phyloP scores from a whole-genome alignment of 345 rosid genomes.

The Linum lewisii region DNA sequence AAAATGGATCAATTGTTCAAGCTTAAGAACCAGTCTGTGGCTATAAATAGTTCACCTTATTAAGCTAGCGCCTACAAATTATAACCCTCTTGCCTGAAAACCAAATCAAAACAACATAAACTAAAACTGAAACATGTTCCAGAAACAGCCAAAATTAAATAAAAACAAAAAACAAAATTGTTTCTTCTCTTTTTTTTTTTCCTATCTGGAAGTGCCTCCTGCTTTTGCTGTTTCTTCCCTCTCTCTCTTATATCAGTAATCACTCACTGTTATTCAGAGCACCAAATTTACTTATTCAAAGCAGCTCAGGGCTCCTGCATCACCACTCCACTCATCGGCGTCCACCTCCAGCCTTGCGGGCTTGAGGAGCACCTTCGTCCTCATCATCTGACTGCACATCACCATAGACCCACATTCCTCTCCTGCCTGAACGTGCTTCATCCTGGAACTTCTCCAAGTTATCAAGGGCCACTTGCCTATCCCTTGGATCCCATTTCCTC shows the following conservation, averaged over 20 bases:
- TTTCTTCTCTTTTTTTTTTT: no score
- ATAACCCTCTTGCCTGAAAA: slow-evolving; percentile 3
- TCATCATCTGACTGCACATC: slow-evolving; percentile 92
- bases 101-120: not conserved
- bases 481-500: slow-evolving; percentile 69
- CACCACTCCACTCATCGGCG: slow-evolving; percentile 35
- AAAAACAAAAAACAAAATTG: no score
- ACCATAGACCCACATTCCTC: slow-evolving; percentile 88
- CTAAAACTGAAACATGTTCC: slow-evolving; percentile 13
- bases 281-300: no score
- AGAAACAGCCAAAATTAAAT: no score
- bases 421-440: slow-evolving; percentile 59
- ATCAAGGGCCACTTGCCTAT: slow-evolving; percentile 52
- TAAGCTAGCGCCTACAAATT: slow-evolving; percentile 4
- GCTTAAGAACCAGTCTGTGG: not conserved
- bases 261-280: not conserved
- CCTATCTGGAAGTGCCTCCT: no score
- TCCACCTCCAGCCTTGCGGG: slow-evolving; percentile 52
- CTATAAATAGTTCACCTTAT: slow-evolving; percentile 15
- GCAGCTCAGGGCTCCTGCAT: no score
- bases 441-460: slow-evolving; percentile 71
- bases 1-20: no score
- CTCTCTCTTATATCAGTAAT: no score
- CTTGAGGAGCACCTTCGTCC: slow-evolving; percentile 44
- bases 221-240: no score